A percentile compares a stretch with the other conserved stretches of the same genome.
phyloP scores from a whole-genome alignment of 2,329 filamentous ascomycete genomes.

The Bipolaris bicolor region DNA sequence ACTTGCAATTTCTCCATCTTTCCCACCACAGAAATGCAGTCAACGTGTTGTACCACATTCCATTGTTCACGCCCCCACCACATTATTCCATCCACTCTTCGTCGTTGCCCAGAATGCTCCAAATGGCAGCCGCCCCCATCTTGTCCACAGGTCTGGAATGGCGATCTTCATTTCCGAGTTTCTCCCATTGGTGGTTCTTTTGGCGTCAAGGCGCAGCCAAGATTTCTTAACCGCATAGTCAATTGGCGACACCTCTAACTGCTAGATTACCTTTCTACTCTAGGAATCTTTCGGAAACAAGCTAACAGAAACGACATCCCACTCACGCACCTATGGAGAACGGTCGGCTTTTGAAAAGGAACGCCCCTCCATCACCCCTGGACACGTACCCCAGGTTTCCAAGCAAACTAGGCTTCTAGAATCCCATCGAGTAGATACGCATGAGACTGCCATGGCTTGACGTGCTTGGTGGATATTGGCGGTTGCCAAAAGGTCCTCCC shows the following conservation, averaged over 20 bases:
- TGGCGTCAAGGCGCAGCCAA: conserved; percentile 20
- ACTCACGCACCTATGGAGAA: conserved; percentile 11
- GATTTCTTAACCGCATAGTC: conserved; percentile 17
- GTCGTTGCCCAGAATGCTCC: not conserved
- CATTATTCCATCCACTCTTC: conserved; percentile 8
- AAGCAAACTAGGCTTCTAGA: conserved; percentile 10
- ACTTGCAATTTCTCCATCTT: not conserved
- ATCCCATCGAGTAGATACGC: conserved; percentile 5
- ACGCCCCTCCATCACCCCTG: not conserved
- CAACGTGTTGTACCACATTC: conserved; percentile 25
- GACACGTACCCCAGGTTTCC: conserved; percentile 12
- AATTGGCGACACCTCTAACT: conserved; percentile 22
- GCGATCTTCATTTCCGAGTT: conserved; percentile 10
- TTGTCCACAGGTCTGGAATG: not conserved
- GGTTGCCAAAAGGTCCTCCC: not conserved
- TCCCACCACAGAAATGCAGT: conserved; percentile 53
- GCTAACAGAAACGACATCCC: conserved; percentile 6
- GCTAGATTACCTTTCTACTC: conserved; percentile 21
- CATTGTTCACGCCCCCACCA: conserved; percentile 47
- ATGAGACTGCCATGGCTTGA: conserved; percentile 10
- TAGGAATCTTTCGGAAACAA: not conserved
- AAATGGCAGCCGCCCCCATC: not conserved
- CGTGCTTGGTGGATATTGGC: conserved; percentile 33
- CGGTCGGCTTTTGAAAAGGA: conserved; percentile 6
- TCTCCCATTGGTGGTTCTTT: conserved; percentile 36